These are phyloP conservation scores for Lycium ferocissimum DNA, from an alignment of 257 asterid genomes.

Conservation along the genomic window DNA sequence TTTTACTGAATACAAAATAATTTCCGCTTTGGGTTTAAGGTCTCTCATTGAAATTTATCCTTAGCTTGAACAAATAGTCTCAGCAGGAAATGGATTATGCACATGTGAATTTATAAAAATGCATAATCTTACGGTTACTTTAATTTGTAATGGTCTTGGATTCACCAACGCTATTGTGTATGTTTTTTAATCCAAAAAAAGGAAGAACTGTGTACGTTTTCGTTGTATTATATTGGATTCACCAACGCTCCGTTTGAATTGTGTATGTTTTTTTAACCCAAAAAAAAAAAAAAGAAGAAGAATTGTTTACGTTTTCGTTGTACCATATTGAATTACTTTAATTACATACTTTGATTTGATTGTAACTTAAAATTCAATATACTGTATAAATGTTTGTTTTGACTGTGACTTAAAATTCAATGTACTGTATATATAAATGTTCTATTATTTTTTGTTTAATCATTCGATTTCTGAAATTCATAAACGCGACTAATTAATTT, in stretches of 20 bases:
- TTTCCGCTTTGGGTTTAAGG: background rate
- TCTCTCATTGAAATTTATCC: background rate
- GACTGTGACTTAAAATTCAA: background rate
- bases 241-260: too few species aligned
- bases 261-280: too few species aligned
- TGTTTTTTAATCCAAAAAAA: too few species aligned
- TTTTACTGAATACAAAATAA: slow-evolving; percentile 16
- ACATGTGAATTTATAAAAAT: background rate
- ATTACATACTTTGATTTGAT: too few species aligned
- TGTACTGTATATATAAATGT: background rate
- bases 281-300: too few species aligned
- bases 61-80: too few species aligned
- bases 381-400: too few species aligned
- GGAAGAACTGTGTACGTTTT: background rate
- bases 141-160: background rate
- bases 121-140: background rate
- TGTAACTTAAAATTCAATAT: background rate
- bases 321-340: background rate
- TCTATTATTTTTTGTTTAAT: too few species aligned
- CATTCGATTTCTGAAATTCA: too few species aligned
- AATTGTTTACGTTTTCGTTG: background rate
- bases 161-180: background rate
- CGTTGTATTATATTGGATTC: background rate
- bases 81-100: too few species aligned
- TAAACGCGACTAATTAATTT: too few species aligned